Evolutionary conservation across 805 yeast species (phyloP), one percentile per base, ranked within the genome.

Genomic region (Candida patagonica): DNA sequence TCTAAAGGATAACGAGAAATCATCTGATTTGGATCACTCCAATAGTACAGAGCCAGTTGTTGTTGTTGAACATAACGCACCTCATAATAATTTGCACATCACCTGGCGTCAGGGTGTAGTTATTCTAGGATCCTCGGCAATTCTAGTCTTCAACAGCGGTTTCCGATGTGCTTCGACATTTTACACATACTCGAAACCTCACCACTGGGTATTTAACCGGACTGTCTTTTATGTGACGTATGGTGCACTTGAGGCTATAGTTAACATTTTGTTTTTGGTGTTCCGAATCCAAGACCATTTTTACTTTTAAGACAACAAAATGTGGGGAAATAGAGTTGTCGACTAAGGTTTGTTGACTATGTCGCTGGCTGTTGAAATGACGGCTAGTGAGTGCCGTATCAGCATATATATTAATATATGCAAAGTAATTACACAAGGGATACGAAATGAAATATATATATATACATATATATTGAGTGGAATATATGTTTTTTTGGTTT

Each of bases 181-280:
- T 45, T 48, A 42, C 29, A 37, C 46, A 10, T 43, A 41, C 3
- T 35, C 16, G 6, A 40, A 43, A 1, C 48, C 53, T 20, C 59
- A 67, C 53, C 13, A 29, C 31, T 66, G 72, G 69, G 63, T 75
- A 6, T 66, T 62, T 52, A 59, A 65, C 42, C 76, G 78, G 12
- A 74, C 71, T 32, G 76, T 74, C 19, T 73, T 78, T 75, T 81
- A 79, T 56, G 64, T 77, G 23, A 62, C 73, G 49, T 80, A 84
- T 75, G 88, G 89, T 25, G 72, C 70, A 3, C 62, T 78, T 35
- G 92, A 82, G 62, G 62, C 67, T 0, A 50, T 78, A 22, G 74
- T 77, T 42, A 71, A 77, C 47, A 40, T 75, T 7, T 46, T 78
- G 25, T 79, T 77, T 54, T 56, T 82, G 41, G 52, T 77, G 26